Base-by-base conservation (phyloP, 148 eudicot species). In the Tetragonia tetragonoides region DNA sequence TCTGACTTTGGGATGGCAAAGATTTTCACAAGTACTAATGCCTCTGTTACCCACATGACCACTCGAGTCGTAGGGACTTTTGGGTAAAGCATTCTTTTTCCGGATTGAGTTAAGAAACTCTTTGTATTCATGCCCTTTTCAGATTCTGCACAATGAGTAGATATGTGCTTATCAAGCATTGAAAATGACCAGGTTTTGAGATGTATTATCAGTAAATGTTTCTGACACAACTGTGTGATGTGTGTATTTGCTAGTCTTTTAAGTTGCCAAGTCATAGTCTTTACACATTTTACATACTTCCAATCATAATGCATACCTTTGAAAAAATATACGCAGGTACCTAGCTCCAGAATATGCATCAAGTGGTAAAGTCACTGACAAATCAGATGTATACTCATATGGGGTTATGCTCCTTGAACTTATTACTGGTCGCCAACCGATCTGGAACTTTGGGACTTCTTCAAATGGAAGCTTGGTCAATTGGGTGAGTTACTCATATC, bases 61-160 rank as follows among this genome's bases (percentile, higher is more conserved):
- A 88, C 89, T 63, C 80, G 91, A 65, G 89, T 88, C 20, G 86
- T 88, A 24, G 89, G 91, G 49, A 88, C 89, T 67, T 86, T 88
- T 66, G 91, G 91, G 90, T 88, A 82, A 34, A 69, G 28, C 63
- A 5, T 34, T 62, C 54, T 72, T 62, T 42, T 73, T 73, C 38
- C n/a, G 42, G 57, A 71, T 51, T 39, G 42, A 41, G 21, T 44
- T 6, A n/a, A 21, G 38, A n/a, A 34, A 34, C 41, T 71, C 37
- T 24, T 37, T 21, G 10, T 38, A 34, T 42, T 28, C 49, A 38
- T 28, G 39, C 23, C 14, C 14, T 41, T 68, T 16, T 41, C 23
- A 51, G 18, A 37, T 16, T 66, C 69, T 39, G 53, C 8, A 10
- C 61, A 9, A 8, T 12, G 17, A 12, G 17, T 42, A 57, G 42